Evolutionary conservation across 306 rosid species (phyloP).

Genomic region (Vachellia collinsii): DNA sequence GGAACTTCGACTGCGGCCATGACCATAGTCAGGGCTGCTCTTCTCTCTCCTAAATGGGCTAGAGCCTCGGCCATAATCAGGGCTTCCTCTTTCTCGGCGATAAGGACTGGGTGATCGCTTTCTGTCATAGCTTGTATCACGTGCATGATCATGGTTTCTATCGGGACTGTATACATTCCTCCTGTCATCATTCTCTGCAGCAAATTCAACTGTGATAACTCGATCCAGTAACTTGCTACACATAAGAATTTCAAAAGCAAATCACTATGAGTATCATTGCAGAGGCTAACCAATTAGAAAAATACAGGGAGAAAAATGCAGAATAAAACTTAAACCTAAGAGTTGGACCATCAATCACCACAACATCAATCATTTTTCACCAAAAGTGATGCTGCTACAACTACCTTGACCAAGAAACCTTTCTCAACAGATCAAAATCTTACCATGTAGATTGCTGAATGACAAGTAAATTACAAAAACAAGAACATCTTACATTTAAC

Average conservation of each 20-base stretch:
- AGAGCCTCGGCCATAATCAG: slow-evolving; percentile 91
- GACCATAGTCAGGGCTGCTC: slow-evolving; percentile 84
- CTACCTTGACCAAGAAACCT: slow-evolving; percentile 10
- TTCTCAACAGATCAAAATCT: slow-evolving; percentile 12
- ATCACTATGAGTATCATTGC: slow-evolving; percentile 1
- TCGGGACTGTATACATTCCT: slow-evolving; percentile 83
- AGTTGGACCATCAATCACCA: slow-evolving; percentile 1
- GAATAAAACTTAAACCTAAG: not conserved
- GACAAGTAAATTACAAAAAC: not conserved
- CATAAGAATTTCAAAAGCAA: slow-evolving; percentile 33
- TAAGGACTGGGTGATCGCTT: slow-evolving; percentile 92
- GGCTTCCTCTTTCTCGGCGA: slow-evolving; percentile 90
- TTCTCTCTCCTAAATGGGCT: slow-evolving; percentile 73
- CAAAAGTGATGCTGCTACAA: not conserved
- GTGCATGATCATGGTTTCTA: slow-evolving; percentile 68
- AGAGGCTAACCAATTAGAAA: slow-evolving; percentile 10
- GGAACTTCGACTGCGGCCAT: slow-evolving; percentile 69
- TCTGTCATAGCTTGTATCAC: slow-evolving; percentile 73
- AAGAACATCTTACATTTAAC: not conserved
- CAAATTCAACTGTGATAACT: slow-evolving; percentile 92
- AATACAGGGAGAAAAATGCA: slow-evolving; percentile 1
- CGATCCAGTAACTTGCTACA: slow-evolving; percentile 95
- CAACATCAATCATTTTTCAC: not conserved
- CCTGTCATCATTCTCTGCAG: slow-evolving; percentile 81
- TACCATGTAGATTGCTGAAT: not conserved